A percentile compares a stretch with the other conserved stretches of the same genome.
Conservation (phyloP, 2,329 filamentous ascomycete species). For the Lasiodiplodia citricola region DNA sequence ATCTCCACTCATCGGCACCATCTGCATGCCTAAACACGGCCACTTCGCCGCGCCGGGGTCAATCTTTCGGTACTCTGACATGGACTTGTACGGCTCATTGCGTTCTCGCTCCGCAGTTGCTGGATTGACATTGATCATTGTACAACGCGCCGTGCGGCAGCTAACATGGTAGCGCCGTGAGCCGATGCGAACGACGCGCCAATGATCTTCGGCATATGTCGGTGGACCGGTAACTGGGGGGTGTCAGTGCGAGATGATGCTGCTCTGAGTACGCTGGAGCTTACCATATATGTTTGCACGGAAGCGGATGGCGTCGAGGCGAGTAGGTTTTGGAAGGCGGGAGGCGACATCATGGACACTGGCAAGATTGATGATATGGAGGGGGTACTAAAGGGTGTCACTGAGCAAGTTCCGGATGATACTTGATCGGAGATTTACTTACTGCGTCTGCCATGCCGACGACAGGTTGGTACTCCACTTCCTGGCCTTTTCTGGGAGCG, state of each 20-base stretch:
- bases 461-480: slow-evolving; percentile 67
- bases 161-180: slow-evolving; percentile 56
- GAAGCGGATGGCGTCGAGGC: slow-evolving; percentile 68
- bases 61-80: slow-evolving; percentile 64
- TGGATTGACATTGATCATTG: slow-evolving; percentile 72
- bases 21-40: slow-evolving; percentile 69
- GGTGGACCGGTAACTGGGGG: slow-evolving; percentile 63
- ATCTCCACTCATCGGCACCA: slow-evolving; percentile 57
- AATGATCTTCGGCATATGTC: slow-evolving; percentile 72
- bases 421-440: slow-evolving; percentile 40
- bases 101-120: slow-evolving; percentile 61
- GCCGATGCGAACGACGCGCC: slow-evolving; percentile 66
- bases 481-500: slow-evolving; percentile 60
- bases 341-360: slow-evolving; percentile 67
- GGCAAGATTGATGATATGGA: slow-evolving; percentile 70
- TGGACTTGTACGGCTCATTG: slow-evolving; percentile 62
- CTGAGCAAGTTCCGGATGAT: background rate
- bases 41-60: slow-evolving; percentile 63
- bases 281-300: slow-evolving; percentile 73
- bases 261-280: slow-evolving; percentile 29
- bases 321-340: slow-evolving; percentile 60
- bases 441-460: slow-evolving; percentile 74
- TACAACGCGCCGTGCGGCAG: slow-evolving; percentile 72
- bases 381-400: slow-evolving; percentile 58
- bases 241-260: background rate